Conservation (phyloP, 441 rosid genomes). For the Populus hybrid region DNA sequence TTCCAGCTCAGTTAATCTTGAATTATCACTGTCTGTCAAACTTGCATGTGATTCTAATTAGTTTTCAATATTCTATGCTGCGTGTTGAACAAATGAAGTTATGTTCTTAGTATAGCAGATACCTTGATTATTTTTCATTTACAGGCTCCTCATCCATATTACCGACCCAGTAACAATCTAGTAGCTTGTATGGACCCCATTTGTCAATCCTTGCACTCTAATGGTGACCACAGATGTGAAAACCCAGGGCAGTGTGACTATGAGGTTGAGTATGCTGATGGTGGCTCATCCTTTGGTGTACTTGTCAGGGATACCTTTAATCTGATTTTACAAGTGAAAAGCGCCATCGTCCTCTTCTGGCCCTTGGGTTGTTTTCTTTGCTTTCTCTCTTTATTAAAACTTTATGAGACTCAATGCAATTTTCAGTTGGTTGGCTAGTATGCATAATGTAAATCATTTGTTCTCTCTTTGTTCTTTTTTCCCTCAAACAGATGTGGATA, state of each 20-base stretch:
- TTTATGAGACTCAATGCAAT: background rate
- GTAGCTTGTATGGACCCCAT: slow-evolving; percentile 69
- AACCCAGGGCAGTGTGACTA: slow-evolving; percentile 67
- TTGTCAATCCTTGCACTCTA: slow-evolving; percentile 60
- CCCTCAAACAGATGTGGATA: slow-evolving; percentile 68
- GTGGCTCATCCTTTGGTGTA: slow-evolving; percentile 83
- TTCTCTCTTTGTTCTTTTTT: background rate
- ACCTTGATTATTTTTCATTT: background rate
- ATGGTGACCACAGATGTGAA: slow-evolving; percentile 47
- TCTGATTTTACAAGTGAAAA: slow-evolving; percentile 54
- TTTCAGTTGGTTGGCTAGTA: background rate
- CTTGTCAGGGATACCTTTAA: slow-evolving; percentile 73
- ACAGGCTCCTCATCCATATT: slow-evolving; percentile 88
- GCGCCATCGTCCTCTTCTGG: slow-evolving; percentile 61
- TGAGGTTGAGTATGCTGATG: slow-evolving; percentile 84
- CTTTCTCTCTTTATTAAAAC: slow-evolving; percentile 2
- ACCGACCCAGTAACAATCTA: slow-evolving; percentile 63
- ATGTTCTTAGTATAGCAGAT: no score
- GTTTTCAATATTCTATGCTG: background rate
- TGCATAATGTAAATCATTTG: background rate
- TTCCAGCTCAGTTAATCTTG: no score
- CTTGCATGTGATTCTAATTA: background rate
- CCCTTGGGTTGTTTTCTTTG: slow-evolving; percentile 57
- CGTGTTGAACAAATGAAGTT: no score
- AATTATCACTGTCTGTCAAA: background rate